These are phyloP conservation scores for Datisca glomerata DNA, from an alignment of 306 rosid genomes.

Conservation along the genomic window DNA sequence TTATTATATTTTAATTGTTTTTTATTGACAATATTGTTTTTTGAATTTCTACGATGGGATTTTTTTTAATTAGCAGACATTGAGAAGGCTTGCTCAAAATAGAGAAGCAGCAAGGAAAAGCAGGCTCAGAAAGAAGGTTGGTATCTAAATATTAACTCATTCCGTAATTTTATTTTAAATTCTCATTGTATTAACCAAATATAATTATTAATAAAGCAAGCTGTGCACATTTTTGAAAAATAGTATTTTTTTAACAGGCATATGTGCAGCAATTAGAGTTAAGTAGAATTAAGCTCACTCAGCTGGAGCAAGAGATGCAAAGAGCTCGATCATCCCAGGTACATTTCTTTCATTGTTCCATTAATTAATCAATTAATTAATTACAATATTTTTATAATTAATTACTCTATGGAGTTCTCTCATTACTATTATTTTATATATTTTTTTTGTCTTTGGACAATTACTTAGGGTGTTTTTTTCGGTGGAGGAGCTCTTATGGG, in stretches of 20 bases:
- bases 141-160: too few species aligned
- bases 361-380: too few species aligned
- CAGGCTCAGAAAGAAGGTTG: slow-evolving; percentile 96
- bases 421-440: too few species aligned
- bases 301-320: slow-evolving; percentile 86
- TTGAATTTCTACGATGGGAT: not conserved
- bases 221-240: too few species aligned
- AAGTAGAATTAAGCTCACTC: slow-evolving; percentile 90
- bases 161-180: too few species aligned
- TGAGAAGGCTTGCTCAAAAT: slow-evolving; percentile 98
- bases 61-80: slow-evolving; percentile 33
- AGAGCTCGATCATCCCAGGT: slow-evolving; percentile 82
- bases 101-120: slow-evolving; percentile 99
- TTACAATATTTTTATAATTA: too few species aligned
- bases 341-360: too few species aligned
- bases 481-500: slow-evolving; percentile 61
- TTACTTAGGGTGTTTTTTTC: slow-evolving; percentile 48
- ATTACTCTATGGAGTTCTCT: too few species aligned
- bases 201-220: too few species aligned
- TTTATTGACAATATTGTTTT: not conserved
- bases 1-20: not conserved
- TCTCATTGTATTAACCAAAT: not conserved
- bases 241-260: slow-evolving; percentile 54
- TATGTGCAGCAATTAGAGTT: slow-evolving; percentile 93
- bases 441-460: not conserved